Evolutionary conservation across 768 basidiomycete species (phyloP), one percentile per base, ranked within the genome.

Genomic region (Lactarius hengduanensis): DNA sequence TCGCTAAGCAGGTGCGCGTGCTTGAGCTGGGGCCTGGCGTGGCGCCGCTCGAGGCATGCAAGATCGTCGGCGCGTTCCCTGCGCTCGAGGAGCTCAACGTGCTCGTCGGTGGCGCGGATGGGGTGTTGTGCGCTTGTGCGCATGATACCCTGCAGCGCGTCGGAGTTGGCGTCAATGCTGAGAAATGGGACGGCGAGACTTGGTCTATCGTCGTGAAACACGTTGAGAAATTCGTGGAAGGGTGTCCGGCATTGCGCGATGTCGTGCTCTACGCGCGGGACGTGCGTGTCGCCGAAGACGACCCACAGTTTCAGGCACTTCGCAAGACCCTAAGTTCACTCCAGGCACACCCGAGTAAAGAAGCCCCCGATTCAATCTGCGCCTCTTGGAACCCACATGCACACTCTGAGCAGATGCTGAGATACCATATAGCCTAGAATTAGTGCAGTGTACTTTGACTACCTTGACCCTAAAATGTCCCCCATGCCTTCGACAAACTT

Each of bases 401-500:
- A 53, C 8, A 32, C 6, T 22, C 47, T 22, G 4, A 7, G 45
- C n/a, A 22, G 45, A 47, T 18, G 15, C 34, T 9, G 41, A 55
- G 30, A 57, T 38, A 38, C 36, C 36, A 38, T 34, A 34, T 9
- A 34, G 34, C 34, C 32, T 32, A 50, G n/a, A 26, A 50, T 22
- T 50, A 50, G 16, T n/a, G 30, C 13, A 20, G 30, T 30, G 20
- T 53, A 30, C 30, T 28, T 62, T 53, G 56, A 50, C 36, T 56
- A 63, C 30, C 2, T 56, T 32, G 50, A 43, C 4, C 77, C 78
- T 40, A 91, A 73, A 57, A 91, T 82, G 73, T 90, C 89, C 36
- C 83, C 81, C 83, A 91, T 86, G 69, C 90, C 90, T 63, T 88
- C 89, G 50, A 90, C 78, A 76, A 91, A 92, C 68, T 86, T 90